Conservation (phyloP, 179 eudicot genomes). For the Nepenthes alata region DNA sequence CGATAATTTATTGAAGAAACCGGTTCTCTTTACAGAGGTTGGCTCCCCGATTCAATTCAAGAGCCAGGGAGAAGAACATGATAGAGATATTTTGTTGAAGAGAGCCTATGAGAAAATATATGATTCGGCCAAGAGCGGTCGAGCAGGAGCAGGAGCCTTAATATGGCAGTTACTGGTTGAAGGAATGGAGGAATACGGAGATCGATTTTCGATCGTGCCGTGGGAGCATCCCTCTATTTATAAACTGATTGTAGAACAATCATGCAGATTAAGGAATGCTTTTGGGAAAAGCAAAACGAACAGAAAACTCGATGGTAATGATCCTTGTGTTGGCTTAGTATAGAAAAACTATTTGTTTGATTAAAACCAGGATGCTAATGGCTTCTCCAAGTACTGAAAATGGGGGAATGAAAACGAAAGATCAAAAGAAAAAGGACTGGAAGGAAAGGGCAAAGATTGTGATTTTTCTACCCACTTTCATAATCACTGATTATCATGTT, state of each 20-base stretch:
- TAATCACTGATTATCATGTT: too few relatives aligned
- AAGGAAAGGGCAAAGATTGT: too few relatives aligned
- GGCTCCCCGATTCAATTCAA: conserved; percentile 26
- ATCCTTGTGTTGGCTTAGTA: conserved; percentile 19
- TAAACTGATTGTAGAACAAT: conserved; percentile 35
- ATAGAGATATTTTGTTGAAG: conserved; percentile 24
- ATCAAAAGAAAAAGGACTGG: too few relatives aligned
- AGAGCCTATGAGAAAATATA: conserved; percentile 26
- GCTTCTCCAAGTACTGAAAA: too few relatives aligned
- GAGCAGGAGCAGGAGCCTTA: conserved; percentile 46
- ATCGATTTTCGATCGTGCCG: conserved; percentile 32
- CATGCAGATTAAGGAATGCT: conserved; percentile 26
- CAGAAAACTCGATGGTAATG: conserved; percentile 10
- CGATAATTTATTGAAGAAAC: conserved; percentile 38
- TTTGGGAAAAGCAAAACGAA: conserved; percentile 6
- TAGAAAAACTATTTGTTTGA: background rate
- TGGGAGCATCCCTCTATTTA: conserved; percentile 35
- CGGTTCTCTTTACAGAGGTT: conserved; percentile 50
- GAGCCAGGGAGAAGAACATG: conserved; percentile 9
- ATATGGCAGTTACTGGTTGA: conserved; percentile 49
- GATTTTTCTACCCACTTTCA: too few relatives aligned
- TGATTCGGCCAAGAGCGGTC: conserved; percentile 34
- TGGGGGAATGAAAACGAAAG: too few relatives aligned
- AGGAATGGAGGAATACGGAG: conserved; percentile 42
- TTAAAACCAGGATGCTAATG: too few relatives aligned